Evolutionary conservation across 164 flowering plant genomes (phyloP).

Genomic region (Magnolia changhungtana): DNA sequence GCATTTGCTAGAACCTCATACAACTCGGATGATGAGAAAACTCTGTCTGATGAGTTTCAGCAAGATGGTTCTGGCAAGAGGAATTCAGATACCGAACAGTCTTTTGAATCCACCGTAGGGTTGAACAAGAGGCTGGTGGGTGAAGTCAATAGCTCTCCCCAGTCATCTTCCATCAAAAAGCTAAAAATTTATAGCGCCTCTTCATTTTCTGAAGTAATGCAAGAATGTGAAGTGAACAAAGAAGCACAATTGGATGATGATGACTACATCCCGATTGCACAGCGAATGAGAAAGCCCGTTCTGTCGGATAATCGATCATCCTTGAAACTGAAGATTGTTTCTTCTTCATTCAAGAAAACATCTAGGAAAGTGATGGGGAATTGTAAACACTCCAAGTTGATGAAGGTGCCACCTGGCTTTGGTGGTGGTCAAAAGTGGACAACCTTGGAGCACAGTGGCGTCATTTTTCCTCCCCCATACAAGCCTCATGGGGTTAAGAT

Average conservation of each 20-base stretch:
- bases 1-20: conserved; percentile 33
- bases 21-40: conserved; percentile 49
- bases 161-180: conserved; percentile 49
- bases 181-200: conserved; percentile 45
- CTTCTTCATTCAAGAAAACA: conserved; percentile 51
- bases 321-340: conserved; percentile 36
- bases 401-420: conserved; percentile 65
- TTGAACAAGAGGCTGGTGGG: conserved; percentile 64
- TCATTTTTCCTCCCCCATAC: conserved; percentile 95
- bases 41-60: conserved; percentile 37
- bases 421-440: conserved; percentile 97
- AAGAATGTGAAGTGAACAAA: conserved; percentile 35
- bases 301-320: conserved; percentile 37
- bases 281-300: conserved; percentile 53
- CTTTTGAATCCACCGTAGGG: conserved; percentile 25
- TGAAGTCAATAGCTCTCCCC: conserved; percentile 32
- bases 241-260: conserved; percentile 37
- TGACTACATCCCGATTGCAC: conserved; percentile 63
- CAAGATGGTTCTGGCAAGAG: conserved; percentile 60
- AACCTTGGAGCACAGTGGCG: conserved; percentile 89
- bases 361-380: conserved; percentile 41
- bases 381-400: conserved; percentile 60
- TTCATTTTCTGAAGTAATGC: conserved; percentile 32
- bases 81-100: conserved; percentile 18
- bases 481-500: conserved; percentile 89